These are phyloP conservation scores for Aureobasidium uvarum DNA, from an alignment of 2,329 filamentous ascomycete species.

Conservation along the genomic window DNA sequence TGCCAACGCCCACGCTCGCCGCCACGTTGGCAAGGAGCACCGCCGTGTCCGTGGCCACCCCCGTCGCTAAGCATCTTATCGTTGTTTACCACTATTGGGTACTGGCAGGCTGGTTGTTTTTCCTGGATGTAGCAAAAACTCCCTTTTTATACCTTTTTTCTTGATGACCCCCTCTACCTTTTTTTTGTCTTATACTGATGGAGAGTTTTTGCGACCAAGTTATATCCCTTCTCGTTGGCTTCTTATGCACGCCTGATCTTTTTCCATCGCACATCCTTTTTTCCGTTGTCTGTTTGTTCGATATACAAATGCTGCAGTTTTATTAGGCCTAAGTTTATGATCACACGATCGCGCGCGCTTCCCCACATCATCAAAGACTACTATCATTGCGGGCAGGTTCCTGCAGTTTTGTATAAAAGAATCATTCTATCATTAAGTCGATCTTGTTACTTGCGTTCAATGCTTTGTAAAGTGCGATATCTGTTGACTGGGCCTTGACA, in stretches of 20 bases:
- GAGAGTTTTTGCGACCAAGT: constrained; percentile 6
- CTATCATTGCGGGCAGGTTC: constrained; percentile 21
- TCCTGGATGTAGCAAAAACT: constrained; percentile 20
- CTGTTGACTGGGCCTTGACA: neutral
- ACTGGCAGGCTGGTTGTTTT: constrained; percentile 2
- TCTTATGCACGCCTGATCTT: neutral
- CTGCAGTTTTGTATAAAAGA: constrained; percentile 25
- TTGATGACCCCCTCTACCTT: constrained; percentile 9
- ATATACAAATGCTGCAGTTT: constrained; percentile 21
- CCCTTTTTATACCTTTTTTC: constrained; percentile 6
- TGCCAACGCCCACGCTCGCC: constrained; percentile 30
- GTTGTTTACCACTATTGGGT: constrained; percentile 4
- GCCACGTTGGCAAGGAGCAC: constrained; percentile 35
- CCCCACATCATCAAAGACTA: neutral
- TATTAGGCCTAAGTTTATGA: constrained; percentile 15
- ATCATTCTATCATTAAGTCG: constrained; percentile 3
- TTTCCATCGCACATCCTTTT: neutral
- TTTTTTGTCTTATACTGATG: constrained; percentile 8
- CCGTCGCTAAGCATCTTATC: constrained; percentile 31
- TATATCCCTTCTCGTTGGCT: constrained; percentile 5
- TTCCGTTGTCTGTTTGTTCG: constrained; percentile 6
- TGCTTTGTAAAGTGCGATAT: neutral
- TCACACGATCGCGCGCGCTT: constrained; percentile 19
- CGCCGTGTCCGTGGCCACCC: constrained; percentile 35
- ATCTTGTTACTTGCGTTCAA: neutral